phyloP scores from a whole-genome alignment of 345 rosid species.

The Rhodamnia rubescens region DNA sequence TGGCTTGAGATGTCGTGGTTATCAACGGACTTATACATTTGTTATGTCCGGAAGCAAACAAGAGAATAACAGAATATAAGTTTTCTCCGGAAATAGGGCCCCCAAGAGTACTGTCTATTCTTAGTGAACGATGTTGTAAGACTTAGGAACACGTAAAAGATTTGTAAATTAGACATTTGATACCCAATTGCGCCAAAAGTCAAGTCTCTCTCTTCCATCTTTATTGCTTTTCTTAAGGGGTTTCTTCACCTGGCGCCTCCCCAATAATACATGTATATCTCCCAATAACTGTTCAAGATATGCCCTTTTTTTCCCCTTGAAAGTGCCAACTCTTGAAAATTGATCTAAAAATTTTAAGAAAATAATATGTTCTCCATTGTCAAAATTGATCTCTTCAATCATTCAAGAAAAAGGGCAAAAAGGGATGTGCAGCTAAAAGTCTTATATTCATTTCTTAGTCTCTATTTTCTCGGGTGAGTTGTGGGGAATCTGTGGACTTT shows the following conservation, averaged over 20 bases:
- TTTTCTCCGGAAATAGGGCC: background rate
- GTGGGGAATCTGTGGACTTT: background rate
- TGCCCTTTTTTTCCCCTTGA: background rate
- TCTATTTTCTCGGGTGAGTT: background rate
- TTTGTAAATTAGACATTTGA: background rate
- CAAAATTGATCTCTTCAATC: background rate
- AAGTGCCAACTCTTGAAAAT: background rate
- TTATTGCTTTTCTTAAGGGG: background rate
- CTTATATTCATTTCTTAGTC: background rate
- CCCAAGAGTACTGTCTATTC: background rate
- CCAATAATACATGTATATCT: background rate
- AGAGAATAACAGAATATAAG: background rate
- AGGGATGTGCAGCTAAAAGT: background rate
- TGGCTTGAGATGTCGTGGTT: background rate
- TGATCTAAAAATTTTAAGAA: background rate
- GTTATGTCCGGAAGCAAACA: conserved; percentile 1
- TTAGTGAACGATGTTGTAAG: background rate
- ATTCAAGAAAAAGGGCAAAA: background rate
- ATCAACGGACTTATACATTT: background rate
- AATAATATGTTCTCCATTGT: background rate
- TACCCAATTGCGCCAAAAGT: background rate
- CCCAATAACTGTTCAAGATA: background rate
- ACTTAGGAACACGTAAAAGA: background rate
- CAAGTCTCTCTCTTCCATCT: background rate
- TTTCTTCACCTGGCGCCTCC: background rate